Percentiles rank a stretch among this genome's conserved stretches.
These are phyloP conservation scores for Scalesia atractyloides DNA, from an alignment of 129 eudicot genomes.

Conservation along the genomic window DNA sequence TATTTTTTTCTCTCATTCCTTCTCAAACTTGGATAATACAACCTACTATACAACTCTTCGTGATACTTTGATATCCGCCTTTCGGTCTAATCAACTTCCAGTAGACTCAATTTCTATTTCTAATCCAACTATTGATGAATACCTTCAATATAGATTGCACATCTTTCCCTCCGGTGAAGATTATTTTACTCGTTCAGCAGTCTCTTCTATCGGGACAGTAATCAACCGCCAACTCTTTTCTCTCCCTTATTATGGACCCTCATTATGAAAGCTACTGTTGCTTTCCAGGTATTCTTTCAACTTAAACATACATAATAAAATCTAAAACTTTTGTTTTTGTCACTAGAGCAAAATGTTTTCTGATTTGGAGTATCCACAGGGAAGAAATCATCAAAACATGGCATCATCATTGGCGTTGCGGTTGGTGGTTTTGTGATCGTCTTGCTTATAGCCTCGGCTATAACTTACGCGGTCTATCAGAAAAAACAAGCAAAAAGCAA, in stretches of 20 bases:
- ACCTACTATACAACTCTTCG: slow-evolving; percentile 52
- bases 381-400: slow-evolving; percentile 49
- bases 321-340: not conserved
- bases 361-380: slow-evolving; percentile 31
- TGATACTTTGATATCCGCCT: slow-evolving; percentile 37
- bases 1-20: slow-evolving; percentile 60
- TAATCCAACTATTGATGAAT: slow-evolving; percentile 44
- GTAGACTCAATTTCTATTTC: slow-evolving; percentile 67
- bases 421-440: slow-evolving; percentile 56
- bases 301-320: not conserved
- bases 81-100: slow-evolving; percentile 48
- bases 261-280: slow-evolving; percentile 44
- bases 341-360: slow-evolving; percentile 7
- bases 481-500: slow-evolving; percentile 52
- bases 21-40: slow-evolving; percentile 61
- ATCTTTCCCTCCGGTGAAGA: slow-evolving; percentile 68
- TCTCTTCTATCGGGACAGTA: slow-evolving; percentile 51
- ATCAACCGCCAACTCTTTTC: slow-evolving; percentile 65
- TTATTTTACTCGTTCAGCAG: slow-evolving; percentile 51
- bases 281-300: slow-evolving; percentile 53
- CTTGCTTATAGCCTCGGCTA: slow-evolving; percentile 47
- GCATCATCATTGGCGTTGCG: slow-evolving; percentile 60
- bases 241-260: slow-evolving; percentile 61
- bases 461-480: slow-evolving; percentile 55
- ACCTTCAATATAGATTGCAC: slow-evolving; percentile 54